These are phyloP conservation scores for Thielaviopsis musarum DNA, from an alignment of 2,329 filamentous ascomycete genomes.

Conservation along the genomic window DNA sequence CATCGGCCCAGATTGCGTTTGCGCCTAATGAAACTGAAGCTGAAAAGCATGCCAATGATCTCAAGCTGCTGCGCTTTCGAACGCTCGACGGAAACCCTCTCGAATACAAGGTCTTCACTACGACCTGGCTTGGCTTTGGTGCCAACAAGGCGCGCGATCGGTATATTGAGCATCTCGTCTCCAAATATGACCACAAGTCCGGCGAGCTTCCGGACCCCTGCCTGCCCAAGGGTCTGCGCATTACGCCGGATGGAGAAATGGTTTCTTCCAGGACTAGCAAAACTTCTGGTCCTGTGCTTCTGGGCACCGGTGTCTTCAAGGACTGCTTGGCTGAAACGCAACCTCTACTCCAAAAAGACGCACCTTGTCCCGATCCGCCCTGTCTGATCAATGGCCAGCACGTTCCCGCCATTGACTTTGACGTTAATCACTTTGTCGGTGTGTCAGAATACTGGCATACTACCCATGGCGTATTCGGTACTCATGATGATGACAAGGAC, in stretches of 20 bases:
- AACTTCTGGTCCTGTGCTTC: slow-evolving; percentile 33
- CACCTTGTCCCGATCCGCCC: slow-evolving; percentile 63
- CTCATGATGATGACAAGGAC: slow-evolving; percentile 47
- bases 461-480: slow-evolving; percentile 72
- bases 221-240: slow-evolving; percentile 60
- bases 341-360: slow-evolving; percentile 78
- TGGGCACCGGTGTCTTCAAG: slow-evolving; percentile 76
- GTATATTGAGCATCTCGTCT: slow-evolving; percentile 63
- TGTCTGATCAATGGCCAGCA: slow-evolving; percentile 85
- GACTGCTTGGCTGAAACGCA: slow-evolving; percentile 71
- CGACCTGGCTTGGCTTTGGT: slow-evolving; percentile 95
- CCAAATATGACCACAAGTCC: slow-evolving; percentile 41
- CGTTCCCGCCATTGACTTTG: slow-evolving; percentile 89
- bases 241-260: slow-evolving; percentile 51
- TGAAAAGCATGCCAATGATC: slow-evolving; percentile 71
- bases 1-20: slow-evolving; percentile 94
- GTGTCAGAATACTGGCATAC: slow-evolving; percentile 99
- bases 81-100: slow-evolving; percentile 59
- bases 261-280: slow-evolving; percentile 22
- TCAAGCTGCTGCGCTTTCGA: slow-evolving; percentile 72
- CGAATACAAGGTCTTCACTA: slow-evolving; percentile 85
- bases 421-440: slow-evolving; percentile 92
- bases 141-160: slow-evolving; percentile 79
- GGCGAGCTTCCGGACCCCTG: slow-evolving; percentile 79
- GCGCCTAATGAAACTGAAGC: slow-evolving; percentile 86